phyloP scores from a whole-genome alignment of 257 asterid genomes.

The Perilla frutescens region DNA sequence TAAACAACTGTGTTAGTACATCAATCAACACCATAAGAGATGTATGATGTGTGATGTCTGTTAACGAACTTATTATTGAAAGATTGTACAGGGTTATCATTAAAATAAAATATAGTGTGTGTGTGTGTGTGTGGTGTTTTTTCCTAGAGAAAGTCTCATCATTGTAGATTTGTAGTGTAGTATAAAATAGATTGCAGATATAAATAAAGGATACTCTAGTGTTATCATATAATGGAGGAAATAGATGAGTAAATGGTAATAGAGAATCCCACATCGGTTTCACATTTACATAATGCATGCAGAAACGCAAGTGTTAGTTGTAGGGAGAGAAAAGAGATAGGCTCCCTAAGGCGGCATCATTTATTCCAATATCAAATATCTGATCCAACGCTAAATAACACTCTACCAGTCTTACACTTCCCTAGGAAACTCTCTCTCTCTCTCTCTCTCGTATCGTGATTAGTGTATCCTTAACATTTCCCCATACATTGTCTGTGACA shows the following conservation, averaged over 20 bases:
- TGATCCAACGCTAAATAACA: not conserved
- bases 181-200: not conserved
- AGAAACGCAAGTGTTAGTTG: not conserved
- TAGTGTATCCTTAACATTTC: not conserved
- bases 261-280: not conserved
- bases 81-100: too few species aligned
- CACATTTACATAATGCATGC: constrained; percentile 2
- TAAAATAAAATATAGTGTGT: too few species aligned
- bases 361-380: constrained; percentile 31
- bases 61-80: too few species aligned
- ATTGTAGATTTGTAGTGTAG: too few species aligned
- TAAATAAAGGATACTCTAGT: too few species aligned
- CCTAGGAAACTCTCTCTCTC: constrained; percentile 22
- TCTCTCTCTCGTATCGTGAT: not conserved
- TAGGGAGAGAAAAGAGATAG: constrained; percentile 27
- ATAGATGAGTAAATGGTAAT: not conserved
- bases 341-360: constrained; percentile 42
- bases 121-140: too few species aligned
- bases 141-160: too few species aligned
- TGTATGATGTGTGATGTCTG: too few species aligned
- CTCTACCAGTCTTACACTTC: constrained; percentile 19
- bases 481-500: not conserved
- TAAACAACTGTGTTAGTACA: too few species aligned
- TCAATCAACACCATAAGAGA: too few species aligned
- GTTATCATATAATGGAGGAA: too few species aligned